Base-by-base conservation (phyloP, 257 asterid genomes). In the Avicennia marina region DNA sequence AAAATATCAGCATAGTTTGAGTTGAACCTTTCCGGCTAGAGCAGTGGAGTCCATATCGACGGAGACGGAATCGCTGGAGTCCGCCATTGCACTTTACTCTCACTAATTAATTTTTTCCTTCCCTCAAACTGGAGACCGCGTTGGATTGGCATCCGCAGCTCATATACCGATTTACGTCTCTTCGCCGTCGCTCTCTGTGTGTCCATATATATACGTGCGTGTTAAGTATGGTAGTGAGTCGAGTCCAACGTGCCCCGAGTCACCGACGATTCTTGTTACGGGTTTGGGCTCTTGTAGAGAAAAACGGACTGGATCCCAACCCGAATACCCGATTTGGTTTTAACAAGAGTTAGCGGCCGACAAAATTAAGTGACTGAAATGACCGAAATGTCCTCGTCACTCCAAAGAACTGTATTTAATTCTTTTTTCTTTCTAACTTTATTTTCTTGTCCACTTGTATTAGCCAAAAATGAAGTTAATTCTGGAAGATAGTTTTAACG, bases 1-100 rank as follows among this genome's bases (percentile, higher is more conserved):
- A n/a, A n/a, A n/a, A n/a, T n/a, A n/a, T n/a, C n/a, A n/a, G n/a
- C n/a, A n/a, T n/a, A n/a, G n/a, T 20, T 12, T 18, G 75, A 69
- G 17, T 66, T 62, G 45, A 63, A 93, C 98, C 98, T 93, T 93
- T 54, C 96, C 91, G 78, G 84, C 75, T 54, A 81, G 70, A 57
- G 93, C 68, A 67, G 75, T 48, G 64, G 97, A 73, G 61, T 89
- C 97, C 76, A 91, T 85, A 72, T 83, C 95, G 42, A 88, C 78
- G 63, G 95, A 85, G 71, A 91, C 87, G 67, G 96, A 83, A 72
- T 81, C 94, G 87, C 90, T 76, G 54, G 98, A 89, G 55, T 89
- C 97, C 84, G 82, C 95, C 98, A 93, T 89, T 78, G 56, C 64
- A 74, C 60, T 62, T 39, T 41, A 62, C 68, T 71, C 70, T 59